Evolutionary conservation across 1,284 basidiomycete genomes (phyloP).

Genomic region (Moesziomyces globuligerus): DNA sequence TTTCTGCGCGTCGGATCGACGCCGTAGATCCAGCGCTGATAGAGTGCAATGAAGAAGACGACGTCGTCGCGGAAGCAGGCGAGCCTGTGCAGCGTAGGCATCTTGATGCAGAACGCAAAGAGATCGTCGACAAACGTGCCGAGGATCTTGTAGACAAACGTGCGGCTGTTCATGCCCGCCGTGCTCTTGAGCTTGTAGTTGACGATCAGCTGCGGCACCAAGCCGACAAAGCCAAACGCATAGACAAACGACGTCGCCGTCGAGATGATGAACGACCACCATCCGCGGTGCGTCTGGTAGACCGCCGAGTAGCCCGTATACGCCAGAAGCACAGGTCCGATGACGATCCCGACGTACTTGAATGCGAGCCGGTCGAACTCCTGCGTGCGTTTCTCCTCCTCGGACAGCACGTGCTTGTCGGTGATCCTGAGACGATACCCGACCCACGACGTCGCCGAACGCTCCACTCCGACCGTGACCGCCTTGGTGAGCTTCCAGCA

Average conservation of each 20-base stretch:
- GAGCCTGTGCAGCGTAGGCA: conserved; percentile 90
- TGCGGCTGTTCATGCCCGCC: conserved; percentile 93
- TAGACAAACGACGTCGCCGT: conserved; percentile 88
- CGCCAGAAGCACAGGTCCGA: conserved; percentile 82
- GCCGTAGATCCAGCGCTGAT: conserved; percentile 91
- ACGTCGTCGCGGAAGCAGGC: conserved; percentile 77
- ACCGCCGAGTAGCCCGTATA: conserved; percentile 85
- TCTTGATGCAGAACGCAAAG: conserved; percentile 83
- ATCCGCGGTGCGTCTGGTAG: conserved; percentile 79
- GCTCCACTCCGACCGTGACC: conserved; percentile 80
- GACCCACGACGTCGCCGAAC: conserved; percentile 73
- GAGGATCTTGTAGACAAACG: conserved; percentile 93
- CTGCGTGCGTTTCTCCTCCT: conserved; percentile 97
- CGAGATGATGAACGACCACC: conserved; percentile 90
- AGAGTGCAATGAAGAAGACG: conserved; percentile 63
- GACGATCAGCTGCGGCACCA: conserved; percentile 63
- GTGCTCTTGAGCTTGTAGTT: conserved; percentile 90
- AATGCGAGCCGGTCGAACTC: conserved; percentile 88
- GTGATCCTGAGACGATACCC: conserved; percentile 80
- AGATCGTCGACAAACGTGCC: conserved; percentile 88
- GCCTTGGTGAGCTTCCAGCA: conserved; percentile 87
- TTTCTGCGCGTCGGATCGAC: conserved; percentile 92
- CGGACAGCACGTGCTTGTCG: conserved; percentile 89
- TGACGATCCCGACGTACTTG: conserved; percentile 87
- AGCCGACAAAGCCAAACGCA: conserved; percentile 93